phyloP scores from a whole-genome alignment of 2,329 filamentous ascomycete genomes.

The Fusarium sp. region DNA sequence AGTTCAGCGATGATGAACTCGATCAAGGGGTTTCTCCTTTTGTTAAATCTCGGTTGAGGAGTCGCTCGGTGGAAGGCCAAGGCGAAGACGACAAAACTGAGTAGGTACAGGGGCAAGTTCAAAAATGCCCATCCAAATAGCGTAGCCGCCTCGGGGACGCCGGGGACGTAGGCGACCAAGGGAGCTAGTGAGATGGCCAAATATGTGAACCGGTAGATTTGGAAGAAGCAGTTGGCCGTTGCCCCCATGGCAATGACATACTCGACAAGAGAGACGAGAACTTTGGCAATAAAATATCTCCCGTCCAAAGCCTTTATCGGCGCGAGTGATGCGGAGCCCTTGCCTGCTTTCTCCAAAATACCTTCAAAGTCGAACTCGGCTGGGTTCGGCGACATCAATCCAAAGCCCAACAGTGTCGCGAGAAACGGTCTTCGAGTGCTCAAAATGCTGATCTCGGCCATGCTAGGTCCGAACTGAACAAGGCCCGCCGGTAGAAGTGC shows the following conservation, averaged over 20 bases:
- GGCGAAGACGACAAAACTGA: constrained; percentile 24
- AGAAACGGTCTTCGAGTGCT: constrained; percentile 19
- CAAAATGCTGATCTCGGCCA: constrained; percentile 23
- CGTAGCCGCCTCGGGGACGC: constrained; percentile 21
- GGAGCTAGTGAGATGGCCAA: constrained; percentile 15
- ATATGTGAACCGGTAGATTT: constrained; percentile 24
- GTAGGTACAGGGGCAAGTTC: constrained; percentile 18
- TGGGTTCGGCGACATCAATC: constrained; percentile 24
- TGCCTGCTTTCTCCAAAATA: constrained; percentile 14
- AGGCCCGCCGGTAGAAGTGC: constrained; percentile 21
- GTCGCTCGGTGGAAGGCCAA: constrained; percentile 7
- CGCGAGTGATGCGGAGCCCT: neutral
- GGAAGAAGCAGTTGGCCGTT: constrained; percentile 15
- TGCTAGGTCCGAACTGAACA: constrained; percentile 23
- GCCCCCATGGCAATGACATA: constrained; percentile 11
- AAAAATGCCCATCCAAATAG: constrained; percentile 22
- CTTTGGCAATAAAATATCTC: constrained; percentile 1
- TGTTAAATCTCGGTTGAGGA: neutral
- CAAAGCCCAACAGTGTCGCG: constrained; percentile 18
- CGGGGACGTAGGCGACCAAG: constrained; percentile 4
- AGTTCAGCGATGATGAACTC: constrained; percentile 11
- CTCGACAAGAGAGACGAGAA: constrained; percentile 18
- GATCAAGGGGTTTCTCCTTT: neutral
- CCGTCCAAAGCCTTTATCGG: neutral
- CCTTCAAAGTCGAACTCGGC: constrained; percentile 15